Evolutionary conservation across 2,329 filamentous ascomycete genomes (phyloP).

Genomic region (Lasiodiplodia citricola): DNA sequence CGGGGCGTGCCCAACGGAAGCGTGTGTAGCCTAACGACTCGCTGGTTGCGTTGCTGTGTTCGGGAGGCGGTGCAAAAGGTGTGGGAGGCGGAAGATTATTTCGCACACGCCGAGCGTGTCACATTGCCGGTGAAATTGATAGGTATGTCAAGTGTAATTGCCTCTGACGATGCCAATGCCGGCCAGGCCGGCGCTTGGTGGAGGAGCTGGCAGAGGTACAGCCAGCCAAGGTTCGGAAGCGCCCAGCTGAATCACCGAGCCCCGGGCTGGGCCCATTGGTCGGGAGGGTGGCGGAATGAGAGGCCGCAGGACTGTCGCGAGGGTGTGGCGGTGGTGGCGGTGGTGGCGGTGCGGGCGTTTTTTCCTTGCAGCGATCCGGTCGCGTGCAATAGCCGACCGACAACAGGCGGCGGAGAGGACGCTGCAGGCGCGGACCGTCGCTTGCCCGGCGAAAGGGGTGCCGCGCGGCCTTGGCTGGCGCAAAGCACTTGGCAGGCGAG

Average conservation of each 20-base stretch:
- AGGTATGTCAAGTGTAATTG: not conserved
- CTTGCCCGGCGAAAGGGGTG: slow-evolving; percentile 15
- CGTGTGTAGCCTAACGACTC: not conserved
- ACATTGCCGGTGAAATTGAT: not conserved
- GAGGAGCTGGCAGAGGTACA: not conserved
- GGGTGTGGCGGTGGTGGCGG: not conserved
- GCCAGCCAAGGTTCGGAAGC: not conserved
- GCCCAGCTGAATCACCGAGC: not conserved
- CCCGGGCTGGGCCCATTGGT: not conserved
- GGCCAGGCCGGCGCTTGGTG: not conserved
- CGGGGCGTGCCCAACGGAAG: not conserved
- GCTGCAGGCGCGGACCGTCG: not conserved
- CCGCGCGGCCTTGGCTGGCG: slow-evolving; percentile 23
- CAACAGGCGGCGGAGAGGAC: not conserved
- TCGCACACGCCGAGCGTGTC: not conserved
- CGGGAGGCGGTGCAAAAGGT: slow-evolving; percentile 16
- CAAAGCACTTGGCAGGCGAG: slow-evolving; percentile 13
- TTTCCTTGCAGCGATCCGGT: not conserved
- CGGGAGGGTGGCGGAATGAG: not conserved
- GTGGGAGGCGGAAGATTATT: not conserved
- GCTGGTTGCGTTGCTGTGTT: not conserved
- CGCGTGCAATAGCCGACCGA: too few species aligned
- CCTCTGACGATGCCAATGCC: slow-evolving; percentile 9
- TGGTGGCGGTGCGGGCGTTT: not conserved
- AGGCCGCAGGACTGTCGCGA: not conserved